These are phyloP conservation scores for Chenopodium berlandieri DNA, from an alignment of 148 eudicot genomes.

Conservation along the genomic window DNA sequence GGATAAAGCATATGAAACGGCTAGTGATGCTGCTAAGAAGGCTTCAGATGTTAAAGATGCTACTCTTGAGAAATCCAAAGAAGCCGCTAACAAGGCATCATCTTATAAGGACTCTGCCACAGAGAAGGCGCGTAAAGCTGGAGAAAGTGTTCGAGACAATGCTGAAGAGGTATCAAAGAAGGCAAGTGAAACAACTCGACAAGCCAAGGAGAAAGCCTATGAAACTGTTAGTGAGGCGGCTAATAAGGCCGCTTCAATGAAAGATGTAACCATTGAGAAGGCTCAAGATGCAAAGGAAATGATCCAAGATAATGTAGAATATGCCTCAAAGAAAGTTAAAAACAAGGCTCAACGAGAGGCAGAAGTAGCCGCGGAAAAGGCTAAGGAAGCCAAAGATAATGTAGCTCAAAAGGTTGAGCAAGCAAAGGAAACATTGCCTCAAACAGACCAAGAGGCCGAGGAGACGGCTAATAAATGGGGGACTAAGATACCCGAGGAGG, in stretches of 20 bases:
- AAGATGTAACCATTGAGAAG: slow-evolving; percentile 13
- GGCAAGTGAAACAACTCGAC: slow-evolving; percentile 5
- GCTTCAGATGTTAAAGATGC: not conserved
- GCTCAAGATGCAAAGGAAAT: not conserved
- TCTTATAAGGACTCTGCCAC: not conserved
- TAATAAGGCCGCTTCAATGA: not conserved
- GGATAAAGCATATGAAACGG: not conserved
- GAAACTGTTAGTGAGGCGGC: not conserved
- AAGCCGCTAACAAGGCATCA: slow-evolving; percentile 2
- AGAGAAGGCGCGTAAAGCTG: not conserved
- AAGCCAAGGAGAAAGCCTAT: slow-evolving; percentile 5
- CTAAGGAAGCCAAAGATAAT: not conserved
- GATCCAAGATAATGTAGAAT: not conserved
- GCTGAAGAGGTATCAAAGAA: not conserved
- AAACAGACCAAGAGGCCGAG: slow-evolving; percentile 10
- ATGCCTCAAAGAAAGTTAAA: not conserved
- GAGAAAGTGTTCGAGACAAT: not conserved
- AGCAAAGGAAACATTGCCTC: slow-evolving; percentile 7
- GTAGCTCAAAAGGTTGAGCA: slow-evolving; percentile 22
- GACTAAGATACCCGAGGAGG: slow-evolving; percentile 3
- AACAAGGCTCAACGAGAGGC: slow-evolving; percentile 15
- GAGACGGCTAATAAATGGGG: slow-evolving; percentile 13
- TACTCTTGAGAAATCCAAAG: not conserved
- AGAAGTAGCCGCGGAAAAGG: not conserved
- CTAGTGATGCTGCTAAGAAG: not conserved